A percentile compares a stretch with the other conserved stretches of the same genome.
Conservation (phyloP, 2,329 filamentous ascomycete genomes). For the Diaporthe australafricana region DNA sequence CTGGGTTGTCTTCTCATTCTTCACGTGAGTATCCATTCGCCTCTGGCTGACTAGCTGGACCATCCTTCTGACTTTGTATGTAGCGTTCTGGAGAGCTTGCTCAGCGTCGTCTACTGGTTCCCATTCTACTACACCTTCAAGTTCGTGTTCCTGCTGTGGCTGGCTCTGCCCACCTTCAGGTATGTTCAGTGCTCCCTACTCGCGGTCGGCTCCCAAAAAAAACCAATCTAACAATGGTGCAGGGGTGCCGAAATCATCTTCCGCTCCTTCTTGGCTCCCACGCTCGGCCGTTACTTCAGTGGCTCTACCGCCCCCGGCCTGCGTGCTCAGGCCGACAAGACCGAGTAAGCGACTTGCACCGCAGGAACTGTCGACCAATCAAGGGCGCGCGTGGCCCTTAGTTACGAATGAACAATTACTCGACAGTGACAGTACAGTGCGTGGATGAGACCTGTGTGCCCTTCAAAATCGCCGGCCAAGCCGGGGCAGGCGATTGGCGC, state of each 20-base stretch:
- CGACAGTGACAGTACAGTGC: background rate
- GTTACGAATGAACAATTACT: background rate
- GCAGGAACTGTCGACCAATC: background rate
- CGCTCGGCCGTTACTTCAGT: constrained; percentile 92
- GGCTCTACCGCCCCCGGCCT: constrained; percentile 87
- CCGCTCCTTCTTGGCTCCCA: constrained; percentile 92
- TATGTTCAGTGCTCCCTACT: constrained; percentile 61
- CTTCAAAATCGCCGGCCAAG: constrained; percentile 41
- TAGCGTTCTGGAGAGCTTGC: constrained; percentile 81
- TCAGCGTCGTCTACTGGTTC: constrained; percentile 93
- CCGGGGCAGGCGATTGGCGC: background rate
- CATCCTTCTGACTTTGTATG: background rate
- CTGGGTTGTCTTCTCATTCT: constrained; percentile 87
- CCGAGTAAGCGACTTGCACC: constrained; percentile 60
- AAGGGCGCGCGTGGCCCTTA: constrained; percentile 40
- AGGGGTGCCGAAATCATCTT: constrained; percentile 97
- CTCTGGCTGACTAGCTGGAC: background rate
- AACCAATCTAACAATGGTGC: constrained; percentile 29
- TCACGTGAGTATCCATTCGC: constrained; percentile 66
- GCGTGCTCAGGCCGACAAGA: constrained; percentile 87
- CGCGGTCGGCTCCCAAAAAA: background rate
- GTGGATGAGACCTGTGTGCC: constrained; percentile 29
- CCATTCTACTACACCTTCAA: constrained; percentile 99
- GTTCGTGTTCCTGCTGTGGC: constrained; percentile 97
- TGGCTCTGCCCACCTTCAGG: constrained; percentile 94